Evolutionary conservation across 805 yeast genomes (phyloP), one percentile per base, ranked within the genome.

Genomic region (Blastobotrys parvus): DNA sequence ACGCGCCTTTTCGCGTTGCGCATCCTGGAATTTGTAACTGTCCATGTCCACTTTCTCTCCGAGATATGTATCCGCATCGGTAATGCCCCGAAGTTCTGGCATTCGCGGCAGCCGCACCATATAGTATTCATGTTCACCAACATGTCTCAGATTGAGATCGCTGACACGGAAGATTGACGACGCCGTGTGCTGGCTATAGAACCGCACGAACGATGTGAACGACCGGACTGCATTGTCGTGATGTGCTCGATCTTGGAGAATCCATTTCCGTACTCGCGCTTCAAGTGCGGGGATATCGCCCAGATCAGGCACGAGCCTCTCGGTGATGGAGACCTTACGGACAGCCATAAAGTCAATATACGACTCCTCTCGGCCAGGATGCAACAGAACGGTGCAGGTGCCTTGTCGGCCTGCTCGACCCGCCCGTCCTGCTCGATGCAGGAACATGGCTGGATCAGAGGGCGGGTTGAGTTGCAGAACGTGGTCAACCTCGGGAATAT

Each of bases 381-480:
- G 79, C 32, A 92, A 63, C 63, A 92, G 71, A 1, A 85, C 77
- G 2, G 87, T 67, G 0, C 94, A 95, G 45, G 71, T 74, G 2
- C 98, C 98, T 3, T 71, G 70, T 47, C 78, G 77, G 46, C 90
- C 89, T 0, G 97, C 97, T 48, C 98, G 69, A 0, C 95, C 98
- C 0, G 98, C 87, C 56, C 98, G 74, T 18, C 98, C 98, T 63
- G 90, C 84, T 58, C 98, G 74, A 61, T 92, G 98, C 35, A 90
- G 71, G 57, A 90, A 92, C 58, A 87, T 77, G 56, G 83, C 94
- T 0, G 97, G 86, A 52, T 89, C 95, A 0, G 87, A 78, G 1
- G 98, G 98, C 1, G 97, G 95, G 50, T 92, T 97, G 19, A 90
- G 53, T 59, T 92, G 98, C n/a, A 92, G 66, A 2, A 90, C 97